Conservation (phyloP, 768 basidiomycete genomes). For the Fomitopsis serialis region DNA sequence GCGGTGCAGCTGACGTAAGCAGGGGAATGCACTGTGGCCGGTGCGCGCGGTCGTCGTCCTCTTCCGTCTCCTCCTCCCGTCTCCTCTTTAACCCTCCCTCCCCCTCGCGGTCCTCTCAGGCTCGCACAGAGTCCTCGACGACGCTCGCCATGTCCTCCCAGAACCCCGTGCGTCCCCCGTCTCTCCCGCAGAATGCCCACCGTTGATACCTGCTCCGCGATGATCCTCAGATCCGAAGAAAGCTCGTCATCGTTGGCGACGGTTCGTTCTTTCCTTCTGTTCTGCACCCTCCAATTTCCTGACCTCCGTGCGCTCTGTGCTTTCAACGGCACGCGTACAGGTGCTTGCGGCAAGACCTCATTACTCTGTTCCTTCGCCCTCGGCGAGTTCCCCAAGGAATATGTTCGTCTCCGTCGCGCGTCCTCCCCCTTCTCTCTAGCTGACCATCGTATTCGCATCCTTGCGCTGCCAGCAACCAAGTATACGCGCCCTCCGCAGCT, state of each 20-base stretch:
- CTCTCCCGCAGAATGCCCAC: slow-evolving; percentile 4
- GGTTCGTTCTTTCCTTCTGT: slow-evolving; percentile 43
- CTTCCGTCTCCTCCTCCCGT: neutral
- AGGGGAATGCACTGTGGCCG: no score
- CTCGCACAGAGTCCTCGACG: neutral
- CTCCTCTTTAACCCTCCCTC: neutral
- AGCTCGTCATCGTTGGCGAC: slow-evolving; percentile 96
- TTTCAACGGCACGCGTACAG: slow-evolving; percentile 28
- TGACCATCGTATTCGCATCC: neutral
- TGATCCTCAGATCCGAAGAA: slow-evolving; percentile 72
- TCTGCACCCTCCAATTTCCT: slow-evolving; percentile 1
- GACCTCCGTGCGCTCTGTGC: neutral
- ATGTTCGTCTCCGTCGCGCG: slow-evolving; percentile 49
- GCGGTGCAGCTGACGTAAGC: no score
- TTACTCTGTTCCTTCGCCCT: slow-evolving; percentile 87
- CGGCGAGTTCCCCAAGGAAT: slow-evolving; percentile 95
- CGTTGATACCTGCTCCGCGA: neutral
- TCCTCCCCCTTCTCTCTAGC: neutral
- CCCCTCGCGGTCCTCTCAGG: neutral
- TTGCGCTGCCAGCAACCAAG: slow-evolving; percentile 41
- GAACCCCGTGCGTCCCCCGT: slow-evolving; percentile 46
- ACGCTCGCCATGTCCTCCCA: slow-evolving; percentile 39
- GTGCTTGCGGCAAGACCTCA: slow-evolving; percentile 96
- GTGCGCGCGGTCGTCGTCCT: no score
- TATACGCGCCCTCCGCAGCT: slow-evolving; percentile 17